Evolutionary conservation across 1,284 basidiomycete genomes (phyloP).

Genomic region (Sanghuangporus weigelae): DNA sequence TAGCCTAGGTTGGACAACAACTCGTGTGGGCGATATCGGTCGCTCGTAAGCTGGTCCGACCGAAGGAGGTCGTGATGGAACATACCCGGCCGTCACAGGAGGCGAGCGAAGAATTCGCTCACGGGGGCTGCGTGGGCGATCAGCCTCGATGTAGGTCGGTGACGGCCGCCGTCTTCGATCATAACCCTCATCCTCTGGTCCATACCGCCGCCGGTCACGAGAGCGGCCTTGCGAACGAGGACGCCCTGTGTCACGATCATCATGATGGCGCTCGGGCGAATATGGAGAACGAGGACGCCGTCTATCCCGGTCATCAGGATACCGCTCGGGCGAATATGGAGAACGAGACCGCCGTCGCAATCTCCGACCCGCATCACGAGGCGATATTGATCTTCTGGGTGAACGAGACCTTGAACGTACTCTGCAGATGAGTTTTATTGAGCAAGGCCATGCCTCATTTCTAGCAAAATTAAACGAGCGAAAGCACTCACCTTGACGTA

Average conservation of each 20-base stretch:
- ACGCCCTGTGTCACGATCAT: neutral
- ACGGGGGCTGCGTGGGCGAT: neutral
- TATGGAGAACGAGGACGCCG: neutral
- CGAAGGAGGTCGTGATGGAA: neutral
- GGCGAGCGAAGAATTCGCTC: neutral
- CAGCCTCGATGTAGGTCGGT: neutral
- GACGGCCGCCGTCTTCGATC: neutral
- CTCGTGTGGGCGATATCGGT: neutral
- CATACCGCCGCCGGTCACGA: neutral
- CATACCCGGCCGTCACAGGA: neutral
- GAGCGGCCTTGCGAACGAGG: neutral
- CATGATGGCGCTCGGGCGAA: neutral
- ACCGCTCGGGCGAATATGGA: neutral
- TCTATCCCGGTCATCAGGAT: neutral
- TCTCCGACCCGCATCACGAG: constrained; percentile 15
- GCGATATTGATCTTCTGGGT: constrained; percentile 24
- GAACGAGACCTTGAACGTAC: constrained; percentile 18
- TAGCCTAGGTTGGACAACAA: neutral
- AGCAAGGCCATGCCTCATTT: neutral
- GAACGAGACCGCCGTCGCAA: constrained; percentile 17
- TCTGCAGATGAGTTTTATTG: neutral
- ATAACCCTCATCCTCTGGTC: neutral
- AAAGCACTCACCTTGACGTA: neutral
- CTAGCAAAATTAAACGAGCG: neutral
- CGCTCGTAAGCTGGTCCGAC: neutral